Conservation (phyloP, 768 basidiomycete genomes). For the Macrolepiota fuliginosa region DNA sequence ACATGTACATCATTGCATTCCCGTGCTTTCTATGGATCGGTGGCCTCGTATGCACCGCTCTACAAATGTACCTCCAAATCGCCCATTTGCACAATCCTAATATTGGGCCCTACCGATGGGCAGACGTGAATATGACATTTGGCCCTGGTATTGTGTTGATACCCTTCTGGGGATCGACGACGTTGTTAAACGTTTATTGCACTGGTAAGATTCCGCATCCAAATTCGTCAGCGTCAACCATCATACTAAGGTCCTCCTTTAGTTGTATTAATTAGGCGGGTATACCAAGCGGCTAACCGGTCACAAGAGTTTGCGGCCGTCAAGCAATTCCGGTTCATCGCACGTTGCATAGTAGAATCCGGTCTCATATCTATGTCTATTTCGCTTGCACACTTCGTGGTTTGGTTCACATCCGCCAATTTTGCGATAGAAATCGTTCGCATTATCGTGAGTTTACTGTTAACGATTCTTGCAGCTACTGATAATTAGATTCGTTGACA, state of each 20-base stretch:
- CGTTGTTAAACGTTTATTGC: background rate
- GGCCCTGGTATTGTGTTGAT: conserved; percentile 5
- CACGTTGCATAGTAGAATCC: background rate
- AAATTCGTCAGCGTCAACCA: background rate
- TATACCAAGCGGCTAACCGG: background rate
- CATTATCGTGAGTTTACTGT: background rate
- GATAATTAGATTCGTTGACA: background rate
- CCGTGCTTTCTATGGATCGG: conserved; percentile 2
- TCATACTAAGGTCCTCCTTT: background rate
- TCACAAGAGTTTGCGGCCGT: background rate
- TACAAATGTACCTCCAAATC: conserved; percentile 7
- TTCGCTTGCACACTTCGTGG: conserved; percentile 4
- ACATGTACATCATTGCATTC: background rate
- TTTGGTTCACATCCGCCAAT: conserved; percentile 4
- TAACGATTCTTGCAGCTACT: background rate
- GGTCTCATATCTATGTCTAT: conserved; percentile 8
- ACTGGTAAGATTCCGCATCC: background rate
- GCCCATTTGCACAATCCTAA: background rate
- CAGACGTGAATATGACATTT: background rate
- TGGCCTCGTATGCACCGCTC: background rate
- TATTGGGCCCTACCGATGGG: conserved; percentile 6
- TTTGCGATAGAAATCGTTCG: background rate
- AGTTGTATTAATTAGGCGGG: background rate
- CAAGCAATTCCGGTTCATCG: conserved; percentile 8
- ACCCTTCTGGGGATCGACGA: conserved; percentile 9